These are phyloP conservation scores for Teratosphaeriaceae sp. DNA, from an alignment of 2,329 filamentous ascomycete species.

Conservation along the genomic window DNA sequence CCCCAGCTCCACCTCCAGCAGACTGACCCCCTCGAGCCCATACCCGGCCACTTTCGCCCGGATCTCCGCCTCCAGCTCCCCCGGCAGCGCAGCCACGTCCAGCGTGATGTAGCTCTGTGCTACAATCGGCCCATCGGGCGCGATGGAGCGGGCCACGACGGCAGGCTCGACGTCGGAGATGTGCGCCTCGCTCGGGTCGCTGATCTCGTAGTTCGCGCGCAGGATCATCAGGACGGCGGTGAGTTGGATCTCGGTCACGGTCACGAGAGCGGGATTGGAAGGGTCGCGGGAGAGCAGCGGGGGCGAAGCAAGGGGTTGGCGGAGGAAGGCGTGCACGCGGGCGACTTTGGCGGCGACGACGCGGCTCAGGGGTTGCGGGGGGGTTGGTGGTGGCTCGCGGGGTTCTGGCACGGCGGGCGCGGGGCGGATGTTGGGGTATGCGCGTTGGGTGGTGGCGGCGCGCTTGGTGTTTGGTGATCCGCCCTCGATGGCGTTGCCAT, in stretches of 20 bases:
- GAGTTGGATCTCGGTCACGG: conserved; percentile 7
- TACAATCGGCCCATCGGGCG: background rate
- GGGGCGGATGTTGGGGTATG: background rate
- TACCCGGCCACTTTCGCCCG: conserved; percentile 2
- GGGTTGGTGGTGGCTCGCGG: background rate
- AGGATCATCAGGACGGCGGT: conserved; percentile 4
- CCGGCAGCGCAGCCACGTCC: background rate
- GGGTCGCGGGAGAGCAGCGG: background rate
- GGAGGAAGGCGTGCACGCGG: background rate
- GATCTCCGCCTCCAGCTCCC: background rate
- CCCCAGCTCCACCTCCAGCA: conserved; percentile 9
- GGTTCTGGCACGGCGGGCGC: background rate
- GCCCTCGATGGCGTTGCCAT: background rate
- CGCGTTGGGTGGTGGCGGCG: background rate
- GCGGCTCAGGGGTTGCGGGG: background rate
- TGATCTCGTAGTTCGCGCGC: conserved; percentile 7
- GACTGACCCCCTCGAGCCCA: conserved; percentile 1
- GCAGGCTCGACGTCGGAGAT: conserved; percentile 2
- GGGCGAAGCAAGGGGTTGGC: background rate
- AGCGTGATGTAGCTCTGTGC: conserved; percentile 7
- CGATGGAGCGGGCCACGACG: conserved; percentile 4
- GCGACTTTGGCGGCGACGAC: conserved; percentile 1
- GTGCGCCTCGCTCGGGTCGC: background rate
- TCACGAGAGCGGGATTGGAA: background rate
- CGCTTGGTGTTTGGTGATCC: background rate